Evolutionary conservation across 2,329 filamentous ascomycete genomes (phyloP).

Genomic region (Bertia moriformis): DNA sequence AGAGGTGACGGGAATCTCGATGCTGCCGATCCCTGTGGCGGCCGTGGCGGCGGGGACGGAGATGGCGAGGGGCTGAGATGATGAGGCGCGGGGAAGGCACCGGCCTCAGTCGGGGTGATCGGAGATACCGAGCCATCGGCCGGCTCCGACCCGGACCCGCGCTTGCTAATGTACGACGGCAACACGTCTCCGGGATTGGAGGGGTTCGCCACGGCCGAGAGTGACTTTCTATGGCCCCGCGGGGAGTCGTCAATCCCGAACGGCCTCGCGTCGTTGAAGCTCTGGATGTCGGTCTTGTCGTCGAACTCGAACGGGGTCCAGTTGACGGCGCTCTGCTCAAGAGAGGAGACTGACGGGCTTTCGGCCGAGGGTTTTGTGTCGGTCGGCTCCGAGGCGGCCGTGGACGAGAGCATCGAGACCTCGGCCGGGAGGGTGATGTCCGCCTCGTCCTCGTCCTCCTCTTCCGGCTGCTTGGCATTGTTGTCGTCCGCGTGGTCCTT

Average conservation of each 20-base stretch:
- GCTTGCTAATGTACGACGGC: constrained; percentile 12
- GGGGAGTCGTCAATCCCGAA: constrained; percentile 26
- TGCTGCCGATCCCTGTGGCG: constrained; percentile 25
- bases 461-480: constrained; percentile 10
- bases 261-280: constrained; percentile 35
- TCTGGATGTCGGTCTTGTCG: constrained; percentile 26
- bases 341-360: constrained; percentile 35
- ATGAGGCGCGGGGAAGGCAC: no score
- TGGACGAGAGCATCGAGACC: constrained; percentile 39
- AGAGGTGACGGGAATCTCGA: constrained; percentile 31
- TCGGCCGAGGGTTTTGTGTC: constrained; percentile 23
- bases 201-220: constrained; percentile 58
- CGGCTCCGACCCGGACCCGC: constrained; percentile 9
- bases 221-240: constrained; percentile 34
- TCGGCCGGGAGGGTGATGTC: constrained; percentile 19
- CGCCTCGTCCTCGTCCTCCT: constrained; percentile 14
- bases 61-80: constrained; percentile 15
- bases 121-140: background rate
- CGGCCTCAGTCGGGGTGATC: constrained; percentile 6
- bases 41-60: constrained; percentile 7
- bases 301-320: constrained; percentile 50
- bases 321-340: constrained; percentile 30
- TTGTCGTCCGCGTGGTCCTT: constrained; percentile 25
- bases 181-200: constrained; percentile 38
- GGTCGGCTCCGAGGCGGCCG: constrained; percentile 32